Percentiles rank a stretch among this genome's conserved stretches.
Evolutionary conservation across 1,284 basidiomycete genomes (phyloP).

Genomic region (Naganishia liquefaciens): DNA sequence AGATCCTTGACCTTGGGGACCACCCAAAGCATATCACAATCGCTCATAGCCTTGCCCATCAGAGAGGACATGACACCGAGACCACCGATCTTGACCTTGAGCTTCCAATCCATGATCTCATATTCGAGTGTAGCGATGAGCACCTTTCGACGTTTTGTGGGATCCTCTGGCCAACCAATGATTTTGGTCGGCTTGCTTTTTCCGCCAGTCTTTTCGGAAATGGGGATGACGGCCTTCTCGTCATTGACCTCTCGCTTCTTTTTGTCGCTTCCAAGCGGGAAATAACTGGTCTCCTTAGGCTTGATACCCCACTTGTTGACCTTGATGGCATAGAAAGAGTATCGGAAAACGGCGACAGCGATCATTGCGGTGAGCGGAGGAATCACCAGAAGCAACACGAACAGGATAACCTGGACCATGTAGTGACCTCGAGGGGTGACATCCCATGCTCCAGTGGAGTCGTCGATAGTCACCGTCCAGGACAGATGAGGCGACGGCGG

Average conservation of each 20-base stretch:
- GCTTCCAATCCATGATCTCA: constrained; percentile 92
- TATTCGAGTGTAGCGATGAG: constrained; percentile 89
- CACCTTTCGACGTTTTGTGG: constrained; percentile 81
- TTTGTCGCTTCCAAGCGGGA: constrained; percentile 60
- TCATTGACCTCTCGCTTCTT: constrained; percentile 48
- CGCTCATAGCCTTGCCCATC: constrained; percentile 95
- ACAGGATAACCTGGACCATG: constrained; percentile 76
- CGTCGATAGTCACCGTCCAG: constrained; percentile 78
- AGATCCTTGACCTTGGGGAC: constrained; percentile 89
- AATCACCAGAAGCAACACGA: constrained; percentile 73
- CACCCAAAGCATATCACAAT: constrained; percentile 90
- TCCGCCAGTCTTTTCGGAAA: constrained; percentile 62
- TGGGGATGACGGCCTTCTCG: constrained; percentile 41
- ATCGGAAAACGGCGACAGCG: constrained; percentile 84
- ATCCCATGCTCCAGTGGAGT: constrained; percentile 71
- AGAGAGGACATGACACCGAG: constrained; percentile 93
- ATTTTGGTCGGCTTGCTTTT: constrained; percentile 58
- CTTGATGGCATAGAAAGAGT: constrained; percentile 91
- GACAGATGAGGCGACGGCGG: constrained; percentile 65
- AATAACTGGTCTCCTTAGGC: constrained; percentile 57
- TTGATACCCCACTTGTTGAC: constrained; percentile 87
- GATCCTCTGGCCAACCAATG: constrained; percentile 91
- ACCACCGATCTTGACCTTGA: constrained; percentile 95
- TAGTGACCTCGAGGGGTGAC: constrained; percentile 78
- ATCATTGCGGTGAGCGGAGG: constrained; percentile 79